Base-by-base conservation (phyloP, 2,329 filamentous ascomycete species). In the Corniculantispora saksenae region DNA sequence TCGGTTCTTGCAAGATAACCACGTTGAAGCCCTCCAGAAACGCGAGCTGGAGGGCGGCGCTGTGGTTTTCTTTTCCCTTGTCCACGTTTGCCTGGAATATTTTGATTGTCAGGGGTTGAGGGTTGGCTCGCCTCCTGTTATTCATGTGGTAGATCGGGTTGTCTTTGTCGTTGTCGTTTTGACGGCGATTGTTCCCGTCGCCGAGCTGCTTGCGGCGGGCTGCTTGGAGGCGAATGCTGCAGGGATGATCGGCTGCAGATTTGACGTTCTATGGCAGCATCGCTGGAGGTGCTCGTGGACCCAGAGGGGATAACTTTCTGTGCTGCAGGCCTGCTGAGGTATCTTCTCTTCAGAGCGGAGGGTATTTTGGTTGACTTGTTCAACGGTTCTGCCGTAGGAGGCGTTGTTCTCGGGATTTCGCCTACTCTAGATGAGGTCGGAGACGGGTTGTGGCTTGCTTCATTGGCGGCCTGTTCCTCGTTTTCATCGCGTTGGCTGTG, bases 21-120 rank as follows among this genome's bases (percentile, higher is more conserved):
- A 61, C 27, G 17, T 61, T 61, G 19, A 15, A 61, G 48, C 59
- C 59, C 59, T 61, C 48, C 15, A 54, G 32, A 23, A 53, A 61
- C 9, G 19, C 13, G 35, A 61, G 35, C 48, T 61, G 9, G 35
- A 61, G 59, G 59, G 59, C 21, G 23, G 48, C 17, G 19, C 48
- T 54, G 17, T 61, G 19, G 7, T 21, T 5, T 61, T 61, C 48
- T 23, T 45, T 29, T 19, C 48, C 15, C 12, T 61, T 61, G 15
- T 61, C 19, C 4, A 61, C 19, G 17, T 61, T 61, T 40, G 17
- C 48, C 25, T 61, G 13, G 17, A 61, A 61, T 13, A 54, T 61
- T 47, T 54, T 61, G 13, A 61, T 61, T 45, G 12, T 54, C 7
- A 61, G n/a, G 54, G 10, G 35, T 21, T 45, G 12, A 32, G 21